Evolutionary conservation across 768 basidiomycete species (phyloP), one percentile per base, ranked within the genome.

Genomic region (Asterophora parasitica): DNA sequence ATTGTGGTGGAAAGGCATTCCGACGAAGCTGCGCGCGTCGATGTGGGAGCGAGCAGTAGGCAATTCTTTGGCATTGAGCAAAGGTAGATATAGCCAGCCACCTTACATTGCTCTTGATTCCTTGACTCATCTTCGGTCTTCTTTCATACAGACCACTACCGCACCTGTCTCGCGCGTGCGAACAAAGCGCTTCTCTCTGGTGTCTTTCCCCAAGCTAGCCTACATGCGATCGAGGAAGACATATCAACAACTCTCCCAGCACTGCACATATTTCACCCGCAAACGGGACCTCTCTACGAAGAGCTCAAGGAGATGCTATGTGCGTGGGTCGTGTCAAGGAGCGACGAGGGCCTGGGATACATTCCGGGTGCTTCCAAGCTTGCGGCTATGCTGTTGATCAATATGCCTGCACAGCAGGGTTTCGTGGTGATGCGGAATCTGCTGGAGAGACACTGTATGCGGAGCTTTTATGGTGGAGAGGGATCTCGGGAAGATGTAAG

Each of bases 1-100:
- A 59, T 59, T 93, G 7, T 95, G 92, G 92, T 92, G 91, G 91
- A 74, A 74, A 26, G 92, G 92, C 3, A 88, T 93, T 55, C 92
- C 92, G 2, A 77, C 85, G 0, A 87, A 88, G 59, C 65, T 91
- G 46, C 78, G 92, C 27, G 85, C 87, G 3, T 62, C 74, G 1
- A 76, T 94, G 73, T 95, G 92, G 92, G 81, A 88, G 61, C 75
- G 75, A 43, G 89, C 85, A n/a, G 80, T 86, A 12, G 92, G 92
- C 7, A 95, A 95, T 60, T 71, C 80, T 19, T 71, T 95, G 36
- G 82, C 89, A 12, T 65, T 95, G 44, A 83, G 81, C 64, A 92
- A 87, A 83, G 88, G 88, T 83, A 67, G 23, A 53, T 52, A 54
- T 55, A 23, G 23, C 43, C 48, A 23, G 23, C 43, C 48, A 58